phyloP scores from a whole-genome alignment of 2,329 filamentous ascomycete species.

The Aspergillus ochraceus region DNA sequence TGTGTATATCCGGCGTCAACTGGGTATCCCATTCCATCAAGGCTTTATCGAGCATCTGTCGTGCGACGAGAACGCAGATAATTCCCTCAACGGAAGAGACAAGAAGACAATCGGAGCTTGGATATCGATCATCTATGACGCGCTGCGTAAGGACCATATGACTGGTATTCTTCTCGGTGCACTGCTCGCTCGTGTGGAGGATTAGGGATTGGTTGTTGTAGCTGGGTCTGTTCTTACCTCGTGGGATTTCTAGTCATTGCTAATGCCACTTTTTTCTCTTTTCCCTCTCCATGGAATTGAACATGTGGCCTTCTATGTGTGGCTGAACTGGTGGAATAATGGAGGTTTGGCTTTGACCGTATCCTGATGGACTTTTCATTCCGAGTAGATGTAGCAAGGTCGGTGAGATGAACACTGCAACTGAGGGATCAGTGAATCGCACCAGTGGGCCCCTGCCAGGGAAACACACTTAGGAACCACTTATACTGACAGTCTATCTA shows the following conservation, averaged over 20 bases:
- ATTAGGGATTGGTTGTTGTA: not conserved
- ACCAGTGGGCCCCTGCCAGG: too few relatives aligned
- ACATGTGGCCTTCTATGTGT: not conserved
- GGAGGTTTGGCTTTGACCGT: not conserved
- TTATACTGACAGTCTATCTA: too few relatives aligned
- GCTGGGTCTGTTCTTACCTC: not conserved
- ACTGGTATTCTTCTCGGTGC: not conserved
- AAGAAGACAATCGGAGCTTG: constrained; percentile 2
- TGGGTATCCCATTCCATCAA: constrained; percentile 5
- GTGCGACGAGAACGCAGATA: not conserved
- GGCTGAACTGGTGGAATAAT: not conserved
- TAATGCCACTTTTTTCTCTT: not conserved
- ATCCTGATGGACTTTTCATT: too few relatives aligned
- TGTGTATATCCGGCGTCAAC: not conserved
- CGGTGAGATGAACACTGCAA: too few relatives aligned
- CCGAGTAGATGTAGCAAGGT: not conserved
- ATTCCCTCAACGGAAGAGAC: not conserved
- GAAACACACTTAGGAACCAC: too few relatives aligned
- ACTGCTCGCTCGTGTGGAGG: not conserved
- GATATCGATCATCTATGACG: constrained; percentile 9
- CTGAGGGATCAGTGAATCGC: too few relatives aligned
- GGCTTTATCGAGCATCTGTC: constrained; percentile 3
- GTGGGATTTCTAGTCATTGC: not conserved
- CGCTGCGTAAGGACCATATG: constrained; percentile 1
- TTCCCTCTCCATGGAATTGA: not conserved